A percentile compares a stretch with the other conserved stretches of the same genome.
Conservation (phyloP, 106 monocot species). For the Platanthera zijinensis region DNA sequence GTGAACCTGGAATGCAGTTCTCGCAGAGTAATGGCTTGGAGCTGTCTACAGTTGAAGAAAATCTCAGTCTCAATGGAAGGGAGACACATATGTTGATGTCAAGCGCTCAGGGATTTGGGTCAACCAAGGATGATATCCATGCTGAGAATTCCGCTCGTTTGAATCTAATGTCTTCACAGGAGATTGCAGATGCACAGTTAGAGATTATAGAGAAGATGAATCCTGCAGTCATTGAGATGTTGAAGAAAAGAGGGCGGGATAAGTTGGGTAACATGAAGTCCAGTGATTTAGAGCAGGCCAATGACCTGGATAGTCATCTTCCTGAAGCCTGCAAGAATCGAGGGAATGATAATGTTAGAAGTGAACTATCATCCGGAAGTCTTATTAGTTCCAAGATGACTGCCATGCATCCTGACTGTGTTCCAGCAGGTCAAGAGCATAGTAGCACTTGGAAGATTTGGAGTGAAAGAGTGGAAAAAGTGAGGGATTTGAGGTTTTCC, state of each 20-base stretch:
- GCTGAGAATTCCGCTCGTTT: slow-evolving; percentile 62
- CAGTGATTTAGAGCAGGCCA: slow-evolving; percentile 7
- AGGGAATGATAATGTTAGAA: not conserved
- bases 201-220: slow-evolving; percentile 84
- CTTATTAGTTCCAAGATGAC: slow-evolving; percentile 14
- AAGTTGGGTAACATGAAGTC: slow-evolving; percentile 30
- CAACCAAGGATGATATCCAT: slow-evolving; percentile 55
- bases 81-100: not conserved
- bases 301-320: not conserved
- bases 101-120: not conserved
- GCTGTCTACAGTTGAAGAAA: not conserved
- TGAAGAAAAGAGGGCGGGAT: slow-evolving; percentile 55
- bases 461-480: slow-evolving; percentile 87
- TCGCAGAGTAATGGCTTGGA: not conserved
- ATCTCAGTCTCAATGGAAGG: not conserved
- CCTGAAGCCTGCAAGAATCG: not conserved
- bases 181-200: slow-evolving; percentile 73
- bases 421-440: slow-evolving; percentile 13
- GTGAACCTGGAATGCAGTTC: not conserved
- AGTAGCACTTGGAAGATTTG: slow-evolving; percentile 62
- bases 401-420: slow-evolving; percentile 11
- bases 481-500: slow-evolving; percentile 63
- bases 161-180: slow-evolving; percentile 57
- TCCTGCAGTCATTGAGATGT: slow-evolving; percentile 55
- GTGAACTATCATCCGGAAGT: not conserved